phyloP scores from a whole-genome alignment of 2,329 filamentous ascomycete species.

The Pseudogymnoascus sp. region DNA sequence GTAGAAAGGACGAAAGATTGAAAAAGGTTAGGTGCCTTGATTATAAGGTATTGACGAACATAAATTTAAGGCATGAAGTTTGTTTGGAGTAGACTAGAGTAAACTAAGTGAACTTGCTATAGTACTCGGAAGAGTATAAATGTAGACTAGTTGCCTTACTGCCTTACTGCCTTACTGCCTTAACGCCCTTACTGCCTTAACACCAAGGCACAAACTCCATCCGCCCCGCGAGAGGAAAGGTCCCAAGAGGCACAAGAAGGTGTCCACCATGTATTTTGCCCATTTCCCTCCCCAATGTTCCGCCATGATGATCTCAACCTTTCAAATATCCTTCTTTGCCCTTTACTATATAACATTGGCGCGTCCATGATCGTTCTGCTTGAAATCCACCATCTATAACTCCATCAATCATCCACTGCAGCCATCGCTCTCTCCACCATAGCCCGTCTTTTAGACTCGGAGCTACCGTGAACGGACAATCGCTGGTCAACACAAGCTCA shows the following conservation, averaged over 20 bases:
- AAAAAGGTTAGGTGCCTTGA: neutral
- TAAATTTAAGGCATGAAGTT: neutral
- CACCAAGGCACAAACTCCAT: neutral
- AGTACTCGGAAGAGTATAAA: no score
- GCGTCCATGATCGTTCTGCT: slow-evolving; percentile 2
- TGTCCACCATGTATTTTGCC: slow-evolving; percentile 5
- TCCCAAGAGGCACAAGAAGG: slow-evolving; percentile 1
- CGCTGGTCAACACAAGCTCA: slow-evolving; percentile 8
- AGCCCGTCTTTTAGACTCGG: slow-evolving; percentile 2
- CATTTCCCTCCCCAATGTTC: slow-evolving; percentile 6
- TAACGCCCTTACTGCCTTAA: neutral
- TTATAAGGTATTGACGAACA: neutral
- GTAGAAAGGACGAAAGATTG: neutral
- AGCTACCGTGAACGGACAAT: slow-evolving; percentile 3
- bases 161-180: neutral
- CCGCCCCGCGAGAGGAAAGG: slow-evolving; percentile 1
- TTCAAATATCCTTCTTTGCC: neutral
- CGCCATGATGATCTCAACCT: neutral
- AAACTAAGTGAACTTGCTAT: no score
- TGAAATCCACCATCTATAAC: neutral
- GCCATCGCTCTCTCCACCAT: neutral
- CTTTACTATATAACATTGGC: slow-evolving; percentile 1
- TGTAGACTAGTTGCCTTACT: neutral
- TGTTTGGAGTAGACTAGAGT: neutral
- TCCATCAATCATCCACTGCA: neutral